These are phyloP conservation scores for Poa annua DNA, from an alignment of 176 grass and related monocot genomes.

Conservation along the genomic window DNA sequence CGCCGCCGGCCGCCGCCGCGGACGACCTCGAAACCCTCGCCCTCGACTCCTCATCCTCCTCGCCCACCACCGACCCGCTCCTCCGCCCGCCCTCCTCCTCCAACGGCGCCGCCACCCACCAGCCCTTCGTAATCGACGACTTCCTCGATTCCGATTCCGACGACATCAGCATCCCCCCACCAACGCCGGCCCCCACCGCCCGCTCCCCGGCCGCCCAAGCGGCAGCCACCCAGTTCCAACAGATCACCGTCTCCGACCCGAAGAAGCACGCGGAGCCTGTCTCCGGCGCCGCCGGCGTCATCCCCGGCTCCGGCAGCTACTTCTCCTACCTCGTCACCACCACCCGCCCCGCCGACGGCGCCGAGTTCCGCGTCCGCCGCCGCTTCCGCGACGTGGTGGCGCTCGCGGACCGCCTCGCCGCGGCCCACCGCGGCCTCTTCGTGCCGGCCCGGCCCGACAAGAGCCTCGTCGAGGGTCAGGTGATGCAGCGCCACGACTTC, in stretches of 20 bases:
- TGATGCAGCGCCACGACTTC: constrained; percentile 89
- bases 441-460: constrained; percentile 79
- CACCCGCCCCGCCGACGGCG: constrained; percentile 47
- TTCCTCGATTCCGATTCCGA: constrained; percentile 33
- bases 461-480: constrained; percentile 86
- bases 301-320: constrained; percentile 71
- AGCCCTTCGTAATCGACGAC: constrained; percentile 59
- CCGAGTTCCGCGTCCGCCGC: constrained; percentile 64
- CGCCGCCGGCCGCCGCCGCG: constrained; percentile 45
- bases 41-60: constrained; percentile 54
- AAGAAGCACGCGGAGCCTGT: constrained; percentile 75
- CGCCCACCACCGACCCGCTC: constrained; percentile 67
- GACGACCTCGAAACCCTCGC: constrained; percentile 79
- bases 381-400: constrained; percentile 82
- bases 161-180: background rate
- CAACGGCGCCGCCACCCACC: constrained; percentile 11
- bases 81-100: constrained; percentile 53
- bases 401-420: constrained; percentile 69
- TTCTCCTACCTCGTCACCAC: constrained; percentile 80
- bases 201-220: background rate
- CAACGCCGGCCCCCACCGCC: constrained; percentile 3
- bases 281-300: constrained; percentile 41
- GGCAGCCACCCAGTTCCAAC: constrained; percentile 42
- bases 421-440: constrained; percentile 66
- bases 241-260: constrained; percentile 84